A percentile compares a stretch with the other conserved stretches of the same genome.
These are phyloP conservation scores for Lycium ferocissimum DNA, from an alignment of 257 asterid species.

Conservation along the genomic window DNA sequence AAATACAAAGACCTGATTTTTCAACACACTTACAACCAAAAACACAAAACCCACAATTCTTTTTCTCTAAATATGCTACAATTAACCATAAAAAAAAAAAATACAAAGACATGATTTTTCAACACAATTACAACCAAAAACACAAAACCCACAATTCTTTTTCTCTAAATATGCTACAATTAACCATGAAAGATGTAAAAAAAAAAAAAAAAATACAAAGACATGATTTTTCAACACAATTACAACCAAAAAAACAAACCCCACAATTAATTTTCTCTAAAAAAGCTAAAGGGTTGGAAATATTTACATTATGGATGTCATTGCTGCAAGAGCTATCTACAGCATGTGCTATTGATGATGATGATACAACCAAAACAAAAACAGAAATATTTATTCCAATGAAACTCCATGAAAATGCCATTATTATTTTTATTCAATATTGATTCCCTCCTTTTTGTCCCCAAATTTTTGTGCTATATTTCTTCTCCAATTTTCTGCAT, in stretches of 20 bases:
- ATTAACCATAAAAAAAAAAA: neutral
- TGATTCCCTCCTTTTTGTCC: neutral
- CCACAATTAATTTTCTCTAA: neutral
- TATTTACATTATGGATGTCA: conserved; percentile 10
- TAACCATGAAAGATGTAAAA: neutral
- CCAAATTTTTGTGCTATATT: neutral
- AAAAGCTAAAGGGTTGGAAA: neutral
- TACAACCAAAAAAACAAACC: neutral
- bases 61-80: neutral
- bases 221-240: conserved; percentile 2
- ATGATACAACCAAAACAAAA: neutral
- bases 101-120: conserved; percentile 5
- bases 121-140: neutral
- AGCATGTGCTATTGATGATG: conserved; percentile 26
- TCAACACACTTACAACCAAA: neutral
- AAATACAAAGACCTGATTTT: neutral
- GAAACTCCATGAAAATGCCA: conserved; percentile 13
- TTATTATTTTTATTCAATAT: neutral
- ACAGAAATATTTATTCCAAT: neutral
- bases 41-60: neutral
- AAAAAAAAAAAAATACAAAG: neutral
- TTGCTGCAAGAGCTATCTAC: conserved; percentile 17
- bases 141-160: too few species aligned
- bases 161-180: too few species aligned
- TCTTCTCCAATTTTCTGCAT: conserved; percentile 5